Conservation (phyloP, 345 rosid species). For the Eucalyptus polybractea region DNA sequence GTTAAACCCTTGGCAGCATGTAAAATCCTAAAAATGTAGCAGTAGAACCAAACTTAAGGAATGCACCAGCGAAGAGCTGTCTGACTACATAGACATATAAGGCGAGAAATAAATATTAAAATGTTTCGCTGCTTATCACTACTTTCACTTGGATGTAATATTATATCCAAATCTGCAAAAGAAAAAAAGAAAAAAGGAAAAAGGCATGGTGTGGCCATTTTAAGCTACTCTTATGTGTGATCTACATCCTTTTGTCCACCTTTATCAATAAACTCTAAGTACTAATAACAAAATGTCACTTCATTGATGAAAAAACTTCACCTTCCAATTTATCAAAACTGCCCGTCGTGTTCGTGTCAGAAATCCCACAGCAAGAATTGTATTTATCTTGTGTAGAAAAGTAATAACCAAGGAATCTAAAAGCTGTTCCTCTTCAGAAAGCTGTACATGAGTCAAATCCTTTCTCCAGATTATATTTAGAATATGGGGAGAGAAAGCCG, state of each 20-base stretch:
- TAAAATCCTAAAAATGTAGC: neutral
- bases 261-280: neutral
- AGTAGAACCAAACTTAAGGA: neutral
- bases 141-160: neutral
- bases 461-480: slow-evolving; percentile 31
- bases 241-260: neutral
- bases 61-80: neutral
- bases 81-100: neutral
- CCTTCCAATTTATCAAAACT: slow-evolving; percentile 83
- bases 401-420: slow-evolving; percentile 50
- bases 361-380: slow-evolving; percentile 56
- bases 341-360: slow-evolving; percentile 70
- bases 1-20: neutral
- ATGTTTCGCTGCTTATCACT: neutral
- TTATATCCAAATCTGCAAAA: neutral
- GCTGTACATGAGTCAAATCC: slow-evolving; percentile 9
- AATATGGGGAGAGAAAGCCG: slow-evolving; percentile 34
- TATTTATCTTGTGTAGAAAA: slow-evolving; percentile 63
- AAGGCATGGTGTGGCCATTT: neutral
- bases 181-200: neutral
- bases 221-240: neutral
- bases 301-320: slow-evolving; percentile 5
- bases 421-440: slow-evolving; percentile 29
- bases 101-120: neutral
- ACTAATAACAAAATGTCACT: neutral